Evolutionary conservation across 2,329 filamentous ascomycete species (phyloP).

Genomic region (Alternaria brassicae): DNA sequence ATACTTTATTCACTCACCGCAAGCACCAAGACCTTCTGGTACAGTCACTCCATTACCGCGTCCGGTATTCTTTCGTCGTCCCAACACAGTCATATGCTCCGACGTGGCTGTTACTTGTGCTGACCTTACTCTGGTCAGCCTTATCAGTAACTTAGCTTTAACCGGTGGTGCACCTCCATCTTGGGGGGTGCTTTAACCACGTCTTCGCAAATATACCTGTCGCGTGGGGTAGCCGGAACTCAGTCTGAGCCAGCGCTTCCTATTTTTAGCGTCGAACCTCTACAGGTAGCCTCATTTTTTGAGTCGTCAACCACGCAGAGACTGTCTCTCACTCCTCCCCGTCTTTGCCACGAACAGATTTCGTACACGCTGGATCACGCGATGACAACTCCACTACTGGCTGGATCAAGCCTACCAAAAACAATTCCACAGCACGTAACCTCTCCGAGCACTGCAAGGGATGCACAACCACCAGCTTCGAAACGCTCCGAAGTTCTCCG

Average conservation of each 20-base stretch:
- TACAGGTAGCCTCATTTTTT: constrained; percentile 23
- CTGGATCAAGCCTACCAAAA: neutral
- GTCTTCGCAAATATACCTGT: constrained; percentile 59
- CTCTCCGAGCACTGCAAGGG: neutral
- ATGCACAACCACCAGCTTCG: neutral
- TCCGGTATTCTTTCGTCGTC: constrained; percentile 1
- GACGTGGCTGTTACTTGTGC: neutral
- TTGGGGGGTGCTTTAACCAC: constrained; percentile 46
- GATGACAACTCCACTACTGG: constrained; percentile 1
- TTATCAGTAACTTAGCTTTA: neutral
- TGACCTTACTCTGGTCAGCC: neutral
- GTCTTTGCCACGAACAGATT: constrained; percentile 12
- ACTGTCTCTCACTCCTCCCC: constrained; percentile 20
- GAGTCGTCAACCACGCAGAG: constrained; percentile 24
- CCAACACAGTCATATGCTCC: neutral
- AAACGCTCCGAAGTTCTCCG: constrained; percentile 35
- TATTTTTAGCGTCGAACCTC: constrained; percentile 17
- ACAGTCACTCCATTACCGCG: neutral
- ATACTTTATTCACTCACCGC: neutral
- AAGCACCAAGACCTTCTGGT: neutral
- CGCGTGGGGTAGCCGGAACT: constrained; percentile 53
- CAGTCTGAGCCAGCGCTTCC: constrained; percentile 38
- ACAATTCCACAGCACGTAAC: neutral
- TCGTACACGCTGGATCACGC: constrained; percentile 10
- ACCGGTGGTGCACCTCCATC: constrained; percentile 2